Evolutionary conservation across 345 rosid genomes (phyloP).

Genomic region (Citrus maxima): DNA sequence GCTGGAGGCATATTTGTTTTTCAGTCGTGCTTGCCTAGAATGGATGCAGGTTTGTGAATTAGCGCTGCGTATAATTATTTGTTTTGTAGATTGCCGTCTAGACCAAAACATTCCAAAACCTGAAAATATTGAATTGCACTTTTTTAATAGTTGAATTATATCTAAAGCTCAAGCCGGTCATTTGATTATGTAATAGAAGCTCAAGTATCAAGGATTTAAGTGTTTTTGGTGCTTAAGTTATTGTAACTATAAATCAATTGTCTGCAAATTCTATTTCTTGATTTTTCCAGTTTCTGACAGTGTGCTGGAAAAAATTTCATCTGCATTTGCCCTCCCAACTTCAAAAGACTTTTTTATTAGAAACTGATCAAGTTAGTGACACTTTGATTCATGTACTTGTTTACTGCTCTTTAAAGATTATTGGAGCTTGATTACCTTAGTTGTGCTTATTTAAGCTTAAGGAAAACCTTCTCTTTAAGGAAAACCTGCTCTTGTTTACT

Average conservation of each 20-base stretch:
- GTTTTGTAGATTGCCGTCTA: background rate
- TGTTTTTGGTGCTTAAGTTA: background rate
- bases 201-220: background rate
- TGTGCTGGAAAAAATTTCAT: background rate
- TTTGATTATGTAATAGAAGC: background rate
- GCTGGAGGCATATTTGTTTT: slow-evolving; percentile 53
- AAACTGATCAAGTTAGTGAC: slow-evolving; percentile 5
- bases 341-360: background rate
- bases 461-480: background rate
- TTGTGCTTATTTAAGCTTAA: background rate
- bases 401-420: background rate
- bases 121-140: background rate
- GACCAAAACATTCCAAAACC: background rate
- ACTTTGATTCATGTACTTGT: slow-evolving; percentile 3
- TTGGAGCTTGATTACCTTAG: slow-evolving; percentile 2
- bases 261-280: background rate
- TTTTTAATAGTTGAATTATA: background rate
- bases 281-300: background rate
- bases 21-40: slow-evolving; percentile 60
- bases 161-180: background rate
- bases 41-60: slow-evolving; percentile 56
- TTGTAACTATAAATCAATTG: background rate
- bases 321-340: background rate
- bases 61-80: background rate
- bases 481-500: background rate